A percentile compares a stretch with the other conserved stretches of the same genome.
Evolutionary conservation across 2,329 filamentous ascomycete species (phyloP).

Genomic region (Paecilomyces sp.): DNA sequence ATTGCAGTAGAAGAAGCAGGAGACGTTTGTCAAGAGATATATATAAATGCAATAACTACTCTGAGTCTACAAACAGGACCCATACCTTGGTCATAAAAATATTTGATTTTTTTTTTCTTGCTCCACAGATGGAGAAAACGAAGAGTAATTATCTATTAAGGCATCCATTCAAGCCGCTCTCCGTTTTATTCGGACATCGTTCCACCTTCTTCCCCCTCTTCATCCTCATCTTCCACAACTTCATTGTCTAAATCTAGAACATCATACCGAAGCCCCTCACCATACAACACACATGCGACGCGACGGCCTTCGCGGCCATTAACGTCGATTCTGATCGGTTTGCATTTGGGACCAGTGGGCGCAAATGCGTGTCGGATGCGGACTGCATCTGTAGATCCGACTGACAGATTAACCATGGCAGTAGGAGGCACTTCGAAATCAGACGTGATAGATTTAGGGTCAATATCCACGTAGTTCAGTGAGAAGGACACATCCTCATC

Average conservation of each 20-base stretch:
- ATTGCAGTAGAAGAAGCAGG: too few relatives aligned
- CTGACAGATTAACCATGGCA: constrained; percentile 14
- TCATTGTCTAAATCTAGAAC: constrained; percentile 49
- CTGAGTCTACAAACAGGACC: too few relatives aligned
- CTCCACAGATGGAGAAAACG: too few relatives aligned
- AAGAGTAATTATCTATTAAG: not conserved
- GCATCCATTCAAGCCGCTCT: not conserved
- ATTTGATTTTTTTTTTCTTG: too few relatives aligned
- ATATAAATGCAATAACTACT: too few relatives aligned
- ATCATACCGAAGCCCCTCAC: constrained; percentile 46
- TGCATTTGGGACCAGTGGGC: constrained; percentile 34
- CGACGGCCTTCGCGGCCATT: constrained; percentile 50
- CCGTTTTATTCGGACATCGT: not conserved
- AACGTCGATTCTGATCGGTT: constrained; percentile 44
- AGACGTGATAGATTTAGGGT: constrained; percentile 2
- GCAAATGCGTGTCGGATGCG: constrained; percentile 43
- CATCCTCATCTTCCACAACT: constrained; percentile 20
- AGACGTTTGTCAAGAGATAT: too few relatives aligned
- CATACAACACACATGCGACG: constrained; percentile 49
- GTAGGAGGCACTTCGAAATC: constrained; percentile 8
- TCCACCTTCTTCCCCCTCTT: constrained; percentile 15
- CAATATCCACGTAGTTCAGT: constrained; percentile 15
- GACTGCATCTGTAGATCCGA: constrained; percentile 8
- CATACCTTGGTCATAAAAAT: too few relatives aligned
- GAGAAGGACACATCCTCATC: constrained; percentile 3